These are phyloP conservation scores for Tulasnella sp. DNA, from an alignment of 768 basidiomycete species.

Conservation along the genomic window DNA sequence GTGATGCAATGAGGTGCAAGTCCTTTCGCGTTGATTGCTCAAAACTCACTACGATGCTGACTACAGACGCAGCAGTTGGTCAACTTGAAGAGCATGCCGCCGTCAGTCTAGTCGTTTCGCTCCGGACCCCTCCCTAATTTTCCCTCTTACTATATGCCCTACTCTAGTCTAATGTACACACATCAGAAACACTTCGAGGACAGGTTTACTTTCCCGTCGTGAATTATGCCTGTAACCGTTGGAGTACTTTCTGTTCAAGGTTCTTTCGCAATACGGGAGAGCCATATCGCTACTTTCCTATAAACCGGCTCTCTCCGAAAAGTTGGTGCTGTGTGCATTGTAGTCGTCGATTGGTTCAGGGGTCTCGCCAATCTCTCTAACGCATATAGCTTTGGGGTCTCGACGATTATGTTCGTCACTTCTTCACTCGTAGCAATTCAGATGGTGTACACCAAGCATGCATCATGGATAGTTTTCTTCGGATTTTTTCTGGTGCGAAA, in stretches of 20 bases:
- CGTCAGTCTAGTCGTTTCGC: slow-evolving; percentile 28
- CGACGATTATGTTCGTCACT: slow-evolving; percentile 28
- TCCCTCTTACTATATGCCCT: neutral
- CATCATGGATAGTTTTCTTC: slow-evolving; percentile 21
- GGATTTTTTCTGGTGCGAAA: slow-evolving; percentile 22
- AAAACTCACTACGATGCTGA: no score
- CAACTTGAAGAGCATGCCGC: slow-evolving; percentile 46
- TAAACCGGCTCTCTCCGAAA: no score
- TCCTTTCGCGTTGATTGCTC: no score
- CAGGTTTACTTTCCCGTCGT: slow-evolving; percentile 55
- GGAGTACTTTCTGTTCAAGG: no score
- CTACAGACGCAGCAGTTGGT: slow-evolving; percentile 56
- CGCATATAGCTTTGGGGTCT: slow-evolving; percentile 33
- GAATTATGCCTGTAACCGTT: slow-evolving; percentile 38
- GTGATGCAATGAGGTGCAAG: slow-evolving; percentile 15
- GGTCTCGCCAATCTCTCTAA: slow-evolving; percentile 43
- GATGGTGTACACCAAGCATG: slow-evolving; percentile 24
- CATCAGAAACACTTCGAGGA: slow-evolving; percentile 47
- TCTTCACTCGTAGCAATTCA: slow-evolving; percentile 25
- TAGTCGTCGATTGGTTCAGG: slow-evolving; percentile 47
- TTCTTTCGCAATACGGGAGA: no score
- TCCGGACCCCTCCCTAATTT: no score
- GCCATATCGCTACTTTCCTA: no score
- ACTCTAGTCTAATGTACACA: slow-evolving; percentile 37
- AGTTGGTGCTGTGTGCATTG: no score